Percentiles rank a stretch among this genome's conserved stretches.
These are phyloP conservation scores for Chlorella sp. DNA, from an alignment of 139 green algal species.

Conservation along the genomic window DNA sequence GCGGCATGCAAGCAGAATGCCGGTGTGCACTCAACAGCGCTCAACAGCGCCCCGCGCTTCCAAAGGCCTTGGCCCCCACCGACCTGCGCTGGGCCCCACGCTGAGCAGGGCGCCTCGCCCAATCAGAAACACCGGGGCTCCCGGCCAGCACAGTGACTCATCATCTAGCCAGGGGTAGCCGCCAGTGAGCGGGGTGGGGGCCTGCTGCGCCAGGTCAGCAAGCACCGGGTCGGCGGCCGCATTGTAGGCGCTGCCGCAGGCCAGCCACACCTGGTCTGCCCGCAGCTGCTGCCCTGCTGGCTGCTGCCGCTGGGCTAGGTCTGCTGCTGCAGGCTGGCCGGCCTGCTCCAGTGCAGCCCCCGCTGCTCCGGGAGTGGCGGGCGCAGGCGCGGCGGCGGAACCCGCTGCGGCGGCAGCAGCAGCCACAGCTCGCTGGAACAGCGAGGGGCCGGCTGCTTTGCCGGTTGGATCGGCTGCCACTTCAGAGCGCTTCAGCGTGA, in stretches of 20 bases:
- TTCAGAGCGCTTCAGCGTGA: not conserved
- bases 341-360: not conserved
- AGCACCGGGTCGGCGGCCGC: slow-evolving; percentile 22
- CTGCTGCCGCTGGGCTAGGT: not conserved
- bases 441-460: not conserved
- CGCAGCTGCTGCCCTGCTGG: not conserved
- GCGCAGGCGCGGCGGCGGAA: not conserved
- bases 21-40: not conserved
- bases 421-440: slow-evolving; percentile 25
- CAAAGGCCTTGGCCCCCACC: too few relatives aligned
- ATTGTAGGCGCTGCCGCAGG: slow-evolving; percentile 43
- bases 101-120: slow-evolving; percentile 35
- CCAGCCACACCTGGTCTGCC: slow-evolving; percentile 36
- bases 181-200: slow-evolving; percentile 14
- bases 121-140: slow-evolving; percentile 25
- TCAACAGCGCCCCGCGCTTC: not conserved
- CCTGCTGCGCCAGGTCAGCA: not conserved
- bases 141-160: slow-evolving; percentile 26
- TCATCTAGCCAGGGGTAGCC: slow-evolving; percentile 36
- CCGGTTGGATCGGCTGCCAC: not conserved
- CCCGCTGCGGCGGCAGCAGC: not conserved
- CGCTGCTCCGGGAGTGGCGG: not conserved
- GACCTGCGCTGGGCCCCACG: slow-evolving; percentile 38
- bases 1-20: not conserved
- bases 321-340: not conserved